These are phyloP conservation scores for Sapria himalayana DNA, from an alignment of 345 rosid genomes.

Conservation along the genomic window DNA sequence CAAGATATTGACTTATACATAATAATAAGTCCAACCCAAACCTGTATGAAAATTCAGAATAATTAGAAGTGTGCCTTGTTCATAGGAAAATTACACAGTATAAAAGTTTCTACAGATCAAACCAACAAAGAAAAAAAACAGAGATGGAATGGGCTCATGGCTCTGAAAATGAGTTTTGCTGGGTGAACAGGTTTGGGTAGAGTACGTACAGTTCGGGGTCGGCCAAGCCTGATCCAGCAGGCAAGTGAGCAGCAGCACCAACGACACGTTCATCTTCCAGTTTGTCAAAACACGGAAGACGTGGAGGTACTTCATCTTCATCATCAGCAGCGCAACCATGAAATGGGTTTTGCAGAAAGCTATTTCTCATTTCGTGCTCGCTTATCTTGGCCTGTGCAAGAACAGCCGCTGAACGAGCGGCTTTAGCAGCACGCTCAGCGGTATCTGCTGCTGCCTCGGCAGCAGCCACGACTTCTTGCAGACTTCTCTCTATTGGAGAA, in stretches of 20 bases:
- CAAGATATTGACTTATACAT: no score
- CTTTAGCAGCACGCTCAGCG: slow-evolving; percentile 80
- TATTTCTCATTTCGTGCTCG: slow-evolving; percentile 38
- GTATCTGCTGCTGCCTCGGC: slow-evolving; percentile 82
- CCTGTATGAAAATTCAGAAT: no score
- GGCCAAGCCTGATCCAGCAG: slow-evolving; percentile 40
- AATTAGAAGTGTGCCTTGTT: no score
- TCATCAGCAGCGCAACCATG: slow-evolving; percentile 16
- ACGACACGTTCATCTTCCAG: slow-evolving; percentile 7
- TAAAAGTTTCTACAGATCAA: no score
- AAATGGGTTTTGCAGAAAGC: slow-evolving; percentile 50
- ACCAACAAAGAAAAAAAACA: no score
- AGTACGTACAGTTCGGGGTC: slow-evolving; percentile 71
- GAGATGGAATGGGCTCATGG: slow-evolving; percentile 14
- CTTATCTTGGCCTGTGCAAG: slow-evolving; percentile 71
- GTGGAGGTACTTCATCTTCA: slow-evolving; percentile 10
- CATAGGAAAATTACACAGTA: no score
- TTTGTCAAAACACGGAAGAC: slow-evolving; percentile 20
- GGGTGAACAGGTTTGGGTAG: slow-evolving; percentile 54
- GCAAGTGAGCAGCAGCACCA: slow-evolving; percentile 24
- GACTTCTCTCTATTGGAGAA: slow-evolving; percentile 10
- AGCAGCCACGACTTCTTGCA: slow-evolving; percentile 67
- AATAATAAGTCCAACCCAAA: no score
- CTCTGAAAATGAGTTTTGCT: slow-evolving; percentile 18
- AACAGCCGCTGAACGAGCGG: slow-evolving; percentile 79